Base-by-base conservation (phyloP, 305 asterid species). In the Withania somnifera region DNA sequence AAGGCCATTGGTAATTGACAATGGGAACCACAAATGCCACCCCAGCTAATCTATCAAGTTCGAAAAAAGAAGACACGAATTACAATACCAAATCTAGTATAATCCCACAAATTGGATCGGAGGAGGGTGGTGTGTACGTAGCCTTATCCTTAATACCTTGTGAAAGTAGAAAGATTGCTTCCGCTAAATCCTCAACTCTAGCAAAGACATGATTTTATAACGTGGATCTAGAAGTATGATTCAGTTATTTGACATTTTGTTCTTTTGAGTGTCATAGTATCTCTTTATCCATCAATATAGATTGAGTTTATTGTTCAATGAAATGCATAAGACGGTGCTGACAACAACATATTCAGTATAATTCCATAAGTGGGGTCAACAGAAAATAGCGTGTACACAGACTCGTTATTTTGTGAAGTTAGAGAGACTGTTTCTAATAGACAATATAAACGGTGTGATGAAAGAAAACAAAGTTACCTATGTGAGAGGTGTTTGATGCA, bases 1-100 rank as follows among this genome's bases (percentile, higher is more conserved):
- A 88, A 1, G 91, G 95, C 99, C 98, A 95, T 68, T 86, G 90
- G 69, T 95, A 93, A 83, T 95, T 95, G 78, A 95, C 84, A 77
- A 88, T 89, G 0, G 98, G 98, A 47, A 88, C 99, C 6, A 95
- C 91, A 32, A 95, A 89, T 7, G 98, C 89, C 32, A 81, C 83
- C 75, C 98, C 98, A n/a, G 97, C 97, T 83, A 95, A 84, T 94
- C 99, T 36, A 81, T n/a, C 24, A 20, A 42, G 24, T 73, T 69
- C 7, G 34, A 14, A 17, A 24, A 71, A 0, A 5, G 26, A 64
- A 34, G 71, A 63, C 30, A 22, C 11, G 34, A 57, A 10, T 4
- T 56, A 38, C 42, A 38, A 7, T 9, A 19, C 19, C 28, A 53
- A n/a, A 53, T 0, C 11, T 13, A n/a, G 24, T 17, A 8, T 53